Conservation (phyloP, 257 asterid genomes). For the Capsicum pubescens region DNA sequence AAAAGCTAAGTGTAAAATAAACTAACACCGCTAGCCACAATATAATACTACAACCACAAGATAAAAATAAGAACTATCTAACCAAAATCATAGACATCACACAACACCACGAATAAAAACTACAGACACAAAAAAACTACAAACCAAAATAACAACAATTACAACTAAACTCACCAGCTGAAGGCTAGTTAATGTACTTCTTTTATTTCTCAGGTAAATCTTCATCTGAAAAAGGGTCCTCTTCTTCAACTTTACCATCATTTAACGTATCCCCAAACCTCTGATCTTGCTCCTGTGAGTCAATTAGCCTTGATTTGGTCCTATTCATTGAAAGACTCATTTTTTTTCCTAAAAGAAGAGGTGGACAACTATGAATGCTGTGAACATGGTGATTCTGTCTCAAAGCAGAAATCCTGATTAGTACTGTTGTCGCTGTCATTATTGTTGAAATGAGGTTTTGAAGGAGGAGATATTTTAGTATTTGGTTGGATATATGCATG, state of each 20-base stretch:
- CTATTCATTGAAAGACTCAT: conserved; percentile 52
- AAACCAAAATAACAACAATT: conserved; percentile 55
- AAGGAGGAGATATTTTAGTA: background rate
- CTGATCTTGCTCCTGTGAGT: too few relatives aligned
- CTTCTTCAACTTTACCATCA: too few relatives aligned
- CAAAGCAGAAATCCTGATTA: conserved; percentile 49
- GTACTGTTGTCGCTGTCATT: conserved; percentile 22
- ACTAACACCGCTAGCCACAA: too few relatives aligned
- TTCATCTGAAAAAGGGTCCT: too few relatives aligned
- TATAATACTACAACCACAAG: too few relatives aligned
- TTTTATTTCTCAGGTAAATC: conserved; percentile 66
- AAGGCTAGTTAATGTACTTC: conserved; percentile 51
- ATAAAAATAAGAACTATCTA: too few relatives aligned
- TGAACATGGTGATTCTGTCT: conserved; percentile 47
- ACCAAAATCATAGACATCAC: too few relatives aligned
- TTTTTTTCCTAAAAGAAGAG: conserved; percentile 54
- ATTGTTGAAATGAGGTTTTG: conserved; percentile 20
- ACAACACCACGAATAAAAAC: too few relatives aligned
- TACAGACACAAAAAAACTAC: conserved; percentile 41
- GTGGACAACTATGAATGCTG: conserved; percentile 51
- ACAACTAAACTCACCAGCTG: conserved; percentile 64
- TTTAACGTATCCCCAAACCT: too few relatives aligned
- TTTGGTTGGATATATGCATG: conserved; percentile 19
- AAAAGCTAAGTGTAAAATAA: too few relatives aligned
- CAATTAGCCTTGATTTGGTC: conserved; percentile 42